Evolutionary conservation across 140 eudicot genomes (phyloP).

Genomic region (Eryngium alpinum): DNA sequence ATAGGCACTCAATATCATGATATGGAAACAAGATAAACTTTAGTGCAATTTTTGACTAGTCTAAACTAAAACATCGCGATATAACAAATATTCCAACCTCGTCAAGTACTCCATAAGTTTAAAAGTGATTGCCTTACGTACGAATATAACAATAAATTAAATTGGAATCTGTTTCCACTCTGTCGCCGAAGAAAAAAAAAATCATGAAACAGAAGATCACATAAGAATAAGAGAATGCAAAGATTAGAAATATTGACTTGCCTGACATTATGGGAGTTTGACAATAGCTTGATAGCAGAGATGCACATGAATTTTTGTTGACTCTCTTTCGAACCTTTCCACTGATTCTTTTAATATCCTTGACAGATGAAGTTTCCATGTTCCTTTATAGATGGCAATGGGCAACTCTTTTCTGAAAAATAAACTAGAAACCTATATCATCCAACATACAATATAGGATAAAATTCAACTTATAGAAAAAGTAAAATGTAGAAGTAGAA

Average conservation of each 20-base stretch:
- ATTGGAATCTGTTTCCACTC: not conserved
- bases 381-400: not conserved
- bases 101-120: too few species aligned
- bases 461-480: not conserved
- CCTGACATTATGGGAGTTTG: slow-evolving; percentile 17
- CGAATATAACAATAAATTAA: too few species aligned
- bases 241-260: slow-evolving; percentile 5
- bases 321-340: not conserved
- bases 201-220: not conserved
- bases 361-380: slow-evolving; percentile 3
- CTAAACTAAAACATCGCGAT: not conserved
- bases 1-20: not conserved
- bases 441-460: not conserved
- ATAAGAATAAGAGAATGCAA: not conserved
- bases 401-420: not conserved
- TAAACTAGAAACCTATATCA: not conserved
- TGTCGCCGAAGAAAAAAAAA: not conserved
- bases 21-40: not conserved
- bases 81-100: not conserved
- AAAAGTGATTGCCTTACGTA: not conserved
- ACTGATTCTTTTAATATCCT: not conserved
- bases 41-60: not conserved
- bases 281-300: not conserved
- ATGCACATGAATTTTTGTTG: not conserved
- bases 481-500: not conserved